Conservation (phyloP, 257 asterid species). For the Solanum chilense region DNA sequence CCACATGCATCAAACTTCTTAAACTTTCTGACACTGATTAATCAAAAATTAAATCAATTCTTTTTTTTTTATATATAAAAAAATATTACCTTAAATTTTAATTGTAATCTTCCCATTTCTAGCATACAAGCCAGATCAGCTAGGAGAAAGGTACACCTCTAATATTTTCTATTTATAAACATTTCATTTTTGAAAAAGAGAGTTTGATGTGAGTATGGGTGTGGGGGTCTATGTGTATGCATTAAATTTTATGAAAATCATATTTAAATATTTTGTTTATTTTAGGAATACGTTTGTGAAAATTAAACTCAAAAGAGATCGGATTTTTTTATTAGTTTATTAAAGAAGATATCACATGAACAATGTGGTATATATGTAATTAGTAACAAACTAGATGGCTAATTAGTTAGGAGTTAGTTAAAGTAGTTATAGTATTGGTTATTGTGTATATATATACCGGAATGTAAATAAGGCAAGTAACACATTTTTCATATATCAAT, state of each 20-base stretch:
- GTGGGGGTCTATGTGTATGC: not conserved
- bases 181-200: not conserved
- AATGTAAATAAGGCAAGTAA: no score
- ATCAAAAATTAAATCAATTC: not conserved
- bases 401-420: no score
- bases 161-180: not conserved
- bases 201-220: not conserved
- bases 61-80: not conserved
- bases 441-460: no score
- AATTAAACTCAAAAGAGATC: not conserved
- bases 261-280: not conserved
- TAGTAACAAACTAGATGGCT: no score
- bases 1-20: not conserved
- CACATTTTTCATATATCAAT: no score
- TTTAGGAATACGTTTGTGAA: not conserved
- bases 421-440: no score
- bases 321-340: not conserved
- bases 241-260: not conserved
- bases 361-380: no score
- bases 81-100: not conserved
- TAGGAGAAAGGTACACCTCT: not conserved
- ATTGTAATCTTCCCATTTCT: not conserved
- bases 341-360: no score
- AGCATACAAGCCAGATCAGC: not conserved
- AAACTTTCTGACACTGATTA: not conserved